Base-by-base conservation (phyloP, 1,139 yeast species). In the Suhomyces bolitotheri region DNA sequence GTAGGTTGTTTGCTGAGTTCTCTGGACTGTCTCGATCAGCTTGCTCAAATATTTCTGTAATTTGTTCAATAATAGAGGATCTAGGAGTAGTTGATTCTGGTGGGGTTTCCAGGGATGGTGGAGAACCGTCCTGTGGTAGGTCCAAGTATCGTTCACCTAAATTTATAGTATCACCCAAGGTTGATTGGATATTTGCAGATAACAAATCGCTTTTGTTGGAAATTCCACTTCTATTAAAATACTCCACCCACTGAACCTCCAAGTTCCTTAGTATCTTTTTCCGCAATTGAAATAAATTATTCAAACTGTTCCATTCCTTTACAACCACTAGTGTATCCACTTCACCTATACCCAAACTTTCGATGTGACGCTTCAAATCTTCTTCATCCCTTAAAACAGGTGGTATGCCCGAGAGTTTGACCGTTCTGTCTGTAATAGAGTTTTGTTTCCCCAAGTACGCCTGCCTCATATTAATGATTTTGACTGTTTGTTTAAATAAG, bases 351-450 rank as follows among this genome's bases (percentile, higher is more conserved):
- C 84, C 82, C 29, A 90, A 64, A 12, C 75, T 72, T 46, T 87
- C 94, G 22, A 92, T 82, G 52, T 87, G 92, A 28, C 78, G 73
- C 40, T 76, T 80, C 47, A 92, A 64, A 10, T 76, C 79, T 16
- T 73, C 71, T 46, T 82, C 92, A 35, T 80, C 80, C 38, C 97
- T 66, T 25, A 89, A 63, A 33, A 81, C 80, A 0, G 86, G 82
- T 0, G 97, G 97, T n/a, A 92, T 87, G 0, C 97, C 97, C 28
- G 94, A 84, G 16, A 92, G 60, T 40, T 94, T 68, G 36, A 92
- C 85, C 0, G 98, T 92, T 51, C 97, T 71, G 66, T 92, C 98
- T 0, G 97, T 89, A 36, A 92, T 77, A 5, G 96, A 83, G 56
- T 86, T 84, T 56, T 90, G 97, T 33, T 80, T 76, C 0, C 97